Base-by-base conservation (phyloP, 805 yeast genomes). In the Ogataea haglerorum region DNA sequence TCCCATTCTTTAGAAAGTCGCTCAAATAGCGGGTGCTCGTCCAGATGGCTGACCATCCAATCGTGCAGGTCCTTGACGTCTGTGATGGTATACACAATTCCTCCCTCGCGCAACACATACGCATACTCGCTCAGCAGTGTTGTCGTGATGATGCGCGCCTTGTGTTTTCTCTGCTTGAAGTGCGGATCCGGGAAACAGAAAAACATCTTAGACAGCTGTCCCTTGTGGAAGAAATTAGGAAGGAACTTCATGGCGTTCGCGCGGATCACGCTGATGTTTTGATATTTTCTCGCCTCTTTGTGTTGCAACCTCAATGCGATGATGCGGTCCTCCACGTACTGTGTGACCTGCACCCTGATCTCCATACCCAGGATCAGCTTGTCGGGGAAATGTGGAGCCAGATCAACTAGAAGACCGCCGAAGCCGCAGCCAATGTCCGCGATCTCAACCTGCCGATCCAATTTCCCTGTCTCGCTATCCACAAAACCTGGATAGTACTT, bases 121-220 rank as follows among this genome's bases (percentile, higher is more conserved):
- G 99, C 98, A 60, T 93, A 93, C 63, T 93, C 99, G 21, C 91
- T 76, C 40, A 89, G 70, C 46, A 93, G 68, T 2, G 98, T 91
- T 50, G 80, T 82, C 40, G 99, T 90, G 50, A 93, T 78, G 57
- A 93, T 93, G 69, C 99, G 76, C 6, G 97, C 97, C 72, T 93
- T 93, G 67, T 93, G 99, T 61, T 93, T 93, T 58, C 98, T 75
- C 64, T 88, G 95, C 62, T 93, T 93, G 72, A 93, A 93, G 64
- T 93, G 99, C 6, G 99, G 99, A 64, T 93, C 99, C n/a, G 99
- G 99, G 75, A 93, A 93, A 63, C 99, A 93, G 69, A 93, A 93
- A 68, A 93, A 93, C 76, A 93, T 86, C 70, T 91, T 93, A 24
- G 82, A 78, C 37, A 90, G 68, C 60, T 89, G 97, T 6, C 80